Conservation (phyloP, 768 basidiomycete genomes). For the Neoboletus magnificus region DNA sequence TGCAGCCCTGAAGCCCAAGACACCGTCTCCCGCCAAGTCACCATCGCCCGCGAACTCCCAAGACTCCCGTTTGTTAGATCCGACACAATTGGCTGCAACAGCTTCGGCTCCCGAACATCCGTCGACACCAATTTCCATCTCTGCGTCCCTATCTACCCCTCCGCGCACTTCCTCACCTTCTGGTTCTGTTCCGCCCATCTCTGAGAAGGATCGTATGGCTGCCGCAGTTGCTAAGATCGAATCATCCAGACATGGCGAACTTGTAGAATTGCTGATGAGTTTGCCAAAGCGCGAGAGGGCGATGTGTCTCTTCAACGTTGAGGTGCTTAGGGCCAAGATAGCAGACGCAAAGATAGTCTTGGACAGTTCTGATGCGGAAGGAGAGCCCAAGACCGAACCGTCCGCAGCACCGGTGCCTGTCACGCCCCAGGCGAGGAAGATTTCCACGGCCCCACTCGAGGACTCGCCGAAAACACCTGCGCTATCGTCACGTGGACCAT, state of each 20-base stretch:
- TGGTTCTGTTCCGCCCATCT: conserved; percentile 54
- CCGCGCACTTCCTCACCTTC: conserved; percentile 81
- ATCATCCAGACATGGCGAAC: conserved; percentile 52
- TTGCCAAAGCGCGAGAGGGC: conserved; percentile 87
- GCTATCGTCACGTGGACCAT: conserved; percentile 69
- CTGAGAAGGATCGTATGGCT: conserved; percentile 74
- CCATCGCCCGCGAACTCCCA: conserved; percentile 57
- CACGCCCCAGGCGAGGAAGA: conserved; percentile 67
- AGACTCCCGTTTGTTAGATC: conserved; percentile 68
- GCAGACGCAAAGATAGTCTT: conserved; percentile 80
- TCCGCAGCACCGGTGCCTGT: conserved; percentile 37
- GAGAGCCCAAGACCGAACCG: conserved; percentile 32
- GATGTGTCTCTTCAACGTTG: conserved; percentile 86
- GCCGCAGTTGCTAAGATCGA: conserved; percentile 66
- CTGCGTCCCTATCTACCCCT: conserved; percentile 72
- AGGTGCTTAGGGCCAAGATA: conserved; percentile 73
- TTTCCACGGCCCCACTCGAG: conserved; percentile 33
- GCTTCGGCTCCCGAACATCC: conserved; percentile 91
- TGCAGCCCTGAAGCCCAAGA: conserved; percentile 33
- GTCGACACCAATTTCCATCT: conserved; percentile 78
- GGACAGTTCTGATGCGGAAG: conserved; percentile 65
- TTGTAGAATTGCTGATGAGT: conserved; percentile 80
- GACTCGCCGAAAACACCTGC: conserved; percentile 74
- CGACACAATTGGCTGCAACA: conserved; percentile 61
- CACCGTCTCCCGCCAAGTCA: conserved; percentile 47